Percentiles rank a stretch among this genome's conserved stretches.
phyloP scores from a whole-genome alignment of 2,329 filamentous ascomycete genomes.

The Helotiales sp. region DNA sequence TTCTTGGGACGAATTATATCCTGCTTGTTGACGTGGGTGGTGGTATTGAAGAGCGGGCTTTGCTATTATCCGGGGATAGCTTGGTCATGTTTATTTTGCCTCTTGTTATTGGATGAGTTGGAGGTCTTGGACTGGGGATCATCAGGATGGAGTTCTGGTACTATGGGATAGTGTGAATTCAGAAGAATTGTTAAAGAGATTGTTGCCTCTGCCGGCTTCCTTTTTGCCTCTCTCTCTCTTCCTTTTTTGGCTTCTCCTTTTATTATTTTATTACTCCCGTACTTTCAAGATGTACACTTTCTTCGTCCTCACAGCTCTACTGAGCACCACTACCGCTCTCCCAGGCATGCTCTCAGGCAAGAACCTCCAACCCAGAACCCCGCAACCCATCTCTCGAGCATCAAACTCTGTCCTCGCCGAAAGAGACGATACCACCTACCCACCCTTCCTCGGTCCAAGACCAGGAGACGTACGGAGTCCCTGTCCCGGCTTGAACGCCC shows the following conservation, averaged over 20 bases:
- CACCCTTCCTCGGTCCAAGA: conserved; percentile 3
- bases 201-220: no score
- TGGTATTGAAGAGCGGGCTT: background rate
- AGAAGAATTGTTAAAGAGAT: no score
- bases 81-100: background rate
- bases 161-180: no score
- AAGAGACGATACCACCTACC: background rate
- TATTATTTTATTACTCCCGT: background rate
- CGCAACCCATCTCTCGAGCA: background rate
- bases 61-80: background rate
- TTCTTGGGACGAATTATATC: background rate
- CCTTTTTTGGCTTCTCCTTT: background rate
- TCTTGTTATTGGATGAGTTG: background rate
- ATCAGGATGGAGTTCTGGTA: no score
- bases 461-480: conserved; percentile 23
- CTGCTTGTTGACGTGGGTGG: no score
- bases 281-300: background rate
- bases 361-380: background rate
- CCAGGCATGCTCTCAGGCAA: background rate
- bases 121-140: no score
- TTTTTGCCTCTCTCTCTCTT: no score
- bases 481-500: conserved; percentile 31
- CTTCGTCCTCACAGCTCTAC: background rate
- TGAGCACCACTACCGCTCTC: background rate
- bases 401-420: background rate